Evolutionary conservation across 495 filamentous ascomycete species (phyloP), one percentile per base, ranked within the genome.

Genomic region (Sporormia fimetaria): DNA sequence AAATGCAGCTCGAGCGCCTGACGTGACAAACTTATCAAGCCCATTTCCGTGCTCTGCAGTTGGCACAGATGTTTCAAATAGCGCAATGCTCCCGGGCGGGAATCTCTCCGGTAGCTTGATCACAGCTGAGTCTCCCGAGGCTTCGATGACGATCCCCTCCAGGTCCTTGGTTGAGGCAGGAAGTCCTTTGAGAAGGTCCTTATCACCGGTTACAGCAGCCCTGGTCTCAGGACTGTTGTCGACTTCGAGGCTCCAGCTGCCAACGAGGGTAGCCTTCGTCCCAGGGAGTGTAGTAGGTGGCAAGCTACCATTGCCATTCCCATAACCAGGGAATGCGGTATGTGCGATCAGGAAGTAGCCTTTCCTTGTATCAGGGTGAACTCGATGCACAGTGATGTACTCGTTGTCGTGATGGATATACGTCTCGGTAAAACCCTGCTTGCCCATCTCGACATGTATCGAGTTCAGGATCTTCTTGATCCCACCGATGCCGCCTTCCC

Each of bases 51-150:
- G 80, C 46, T 94, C 83, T 3, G 81, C 78, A 6, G 70, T 71
- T 4, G 87, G 87, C 34, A 96, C 88, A 77, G 78, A 94, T 0
- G 92, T 99, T 64, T 96, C 84, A 47, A 94, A 93, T 2, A 99
- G 63, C 15, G 92, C 86, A 46, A 96, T 90, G 47, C 84, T 87
- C 47, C 92, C 92, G 17, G 92, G 87, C 12, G 84, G 80, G 54
- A 99, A 88, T 29, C 72, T 70, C 14, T 83, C 74, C 4, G 80
- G 75, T n/a, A 93, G 74, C 4, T 74, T 76, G 42, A 98, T 83
- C 26, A 75, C 70, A n/a, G 85, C 86, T 31, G 80, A 77, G 15
- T 80, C 67, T 0, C 67, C 74, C 37, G 73, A 67, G 9, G 69
- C 63, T 50, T 90, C 83, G 47, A 92, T 66, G 14, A 51, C 55